A percentile compares a stretch with the other conserved stretches of the same genome.
phyloP scores from a whole-genome alignment of 768 basidiomycete genomes.

The Psilocybe cyanescens region DNA sequence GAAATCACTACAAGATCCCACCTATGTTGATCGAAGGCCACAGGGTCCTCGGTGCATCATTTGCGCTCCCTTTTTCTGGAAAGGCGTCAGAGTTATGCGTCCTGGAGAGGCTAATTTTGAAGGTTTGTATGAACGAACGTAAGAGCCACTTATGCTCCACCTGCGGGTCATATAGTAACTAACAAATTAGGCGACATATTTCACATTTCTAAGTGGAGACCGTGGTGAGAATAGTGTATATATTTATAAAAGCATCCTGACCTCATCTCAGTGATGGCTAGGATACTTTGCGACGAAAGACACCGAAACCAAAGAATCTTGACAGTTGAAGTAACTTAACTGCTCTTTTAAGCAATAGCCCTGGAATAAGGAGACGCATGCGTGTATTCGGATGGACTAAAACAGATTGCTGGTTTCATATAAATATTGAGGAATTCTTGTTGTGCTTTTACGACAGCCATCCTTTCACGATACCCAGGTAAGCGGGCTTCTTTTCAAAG shows the following conservation, averaged over 20 bases:
- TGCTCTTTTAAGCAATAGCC: neutral
- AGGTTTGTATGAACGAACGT: neutral
- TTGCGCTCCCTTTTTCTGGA: neutral
- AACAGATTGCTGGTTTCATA: neutral
- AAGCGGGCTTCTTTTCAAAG: constrained; percentile 46
- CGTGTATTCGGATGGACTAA: neutral
- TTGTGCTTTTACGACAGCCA: constrained; percentile 17
- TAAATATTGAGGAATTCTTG: neutral
- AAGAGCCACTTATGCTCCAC: neutral
- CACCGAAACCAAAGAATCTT: neutral
- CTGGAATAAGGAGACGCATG: neutral
- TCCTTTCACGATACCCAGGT: constrained; percentile 46
- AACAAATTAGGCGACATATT: neutral
- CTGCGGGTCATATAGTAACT: neutral
- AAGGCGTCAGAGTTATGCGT: neutral
- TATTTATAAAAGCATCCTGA: neutral
- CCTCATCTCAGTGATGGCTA: neutral
- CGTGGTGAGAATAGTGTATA: neutral
- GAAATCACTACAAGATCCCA: neutral
- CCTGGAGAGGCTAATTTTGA: neutral
- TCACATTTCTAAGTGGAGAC: neutral
- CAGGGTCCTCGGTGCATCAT: neutral
- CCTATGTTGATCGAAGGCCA: neutral
- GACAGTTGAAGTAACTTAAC: neutral
- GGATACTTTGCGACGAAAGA: neutral